These are phyloP conservation scores for Dactylella cylindrospora DNA, from an alignment of 2,329 filamentous ascomycete species.

Conservation along the genomic window DNA sequence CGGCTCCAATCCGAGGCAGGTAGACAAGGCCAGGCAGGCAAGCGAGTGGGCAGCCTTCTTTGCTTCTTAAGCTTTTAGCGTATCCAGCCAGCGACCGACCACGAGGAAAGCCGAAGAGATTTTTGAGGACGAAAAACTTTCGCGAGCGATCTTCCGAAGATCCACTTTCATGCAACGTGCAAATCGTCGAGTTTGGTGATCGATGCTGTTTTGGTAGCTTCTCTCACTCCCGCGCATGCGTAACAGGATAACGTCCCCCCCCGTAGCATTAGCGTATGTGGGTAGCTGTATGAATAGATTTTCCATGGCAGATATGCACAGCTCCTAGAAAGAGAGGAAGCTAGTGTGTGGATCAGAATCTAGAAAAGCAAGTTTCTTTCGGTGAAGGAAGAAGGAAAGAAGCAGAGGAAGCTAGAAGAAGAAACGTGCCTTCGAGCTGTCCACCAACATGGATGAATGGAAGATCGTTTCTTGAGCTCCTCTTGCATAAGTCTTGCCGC, in stretches of 20 bases:
- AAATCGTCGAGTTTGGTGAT: conserved; percentile 40
- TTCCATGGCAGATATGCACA: conserved; percentile 37
- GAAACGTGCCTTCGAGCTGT: conserved; percentile 3
- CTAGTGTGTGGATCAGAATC: conserved; percentile 39
- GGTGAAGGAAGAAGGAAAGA: too few relatives aligned
- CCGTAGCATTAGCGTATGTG: too few relatives aligned
- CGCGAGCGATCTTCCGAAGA: conserved; percentile 40
- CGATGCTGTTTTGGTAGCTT: conserved; percentile 34
- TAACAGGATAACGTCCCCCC: too few relatives aligned
- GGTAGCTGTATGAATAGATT: conserved; percentile 38
- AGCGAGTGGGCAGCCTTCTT: too few relatives aligned
- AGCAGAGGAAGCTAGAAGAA: conserved; percentile 40
- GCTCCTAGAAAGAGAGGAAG: too few relatives aligned
- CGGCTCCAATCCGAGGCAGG: too few relatives aligned
- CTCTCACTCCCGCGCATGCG: too few relatives aligned
- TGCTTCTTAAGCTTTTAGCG: too few relatives aligned
- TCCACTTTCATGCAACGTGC: conserved; percentile 31
- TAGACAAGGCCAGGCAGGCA: too few relatives aligned
- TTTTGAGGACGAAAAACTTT: conserved; percentile 4
- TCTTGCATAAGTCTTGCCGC: conserved; percentile 34
- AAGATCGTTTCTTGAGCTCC: conserved; percentile 37
- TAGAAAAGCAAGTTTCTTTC: conserved; percentile 45
- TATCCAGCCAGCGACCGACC: too few relatives aligned
- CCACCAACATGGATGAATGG: conserved; percentile 27
- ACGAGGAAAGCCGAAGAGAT: too few relatives aligned